Evolutionary conservation across 1,284 basidiomycete species (phyloP).

Genomic region (Leccinum solheimii): DNA sequence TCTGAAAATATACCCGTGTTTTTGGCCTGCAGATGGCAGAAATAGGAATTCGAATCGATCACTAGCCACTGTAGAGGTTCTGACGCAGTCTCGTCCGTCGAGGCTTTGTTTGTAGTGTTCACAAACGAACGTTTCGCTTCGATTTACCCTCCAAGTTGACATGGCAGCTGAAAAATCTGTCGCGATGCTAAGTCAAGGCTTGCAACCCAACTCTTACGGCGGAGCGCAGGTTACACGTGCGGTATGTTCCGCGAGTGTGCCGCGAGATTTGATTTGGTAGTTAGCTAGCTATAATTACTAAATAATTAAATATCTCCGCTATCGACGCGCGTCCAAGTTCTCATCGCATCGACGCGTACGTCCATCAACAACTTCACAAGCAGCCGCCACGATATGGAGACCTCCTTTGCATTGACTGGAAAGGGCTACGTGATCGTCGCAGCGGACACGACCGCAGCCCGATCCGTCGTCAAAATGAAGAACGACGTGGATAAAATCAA

Average conservation of each 20-base stretch:
- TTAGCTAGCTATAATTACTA: slow-evolving; percentile 15
- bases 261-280: neutral
- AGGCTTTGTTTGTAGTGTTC: neutral
- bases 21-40: neutral
- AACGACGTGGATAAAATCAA: slow-evolving; percentile 97
- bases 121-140: neutral
- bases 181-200: neutral
- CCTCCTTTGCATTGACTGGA: slow-evolving; percentile 76
- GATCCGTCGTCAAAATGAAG: slow-evolving; percentile 98
- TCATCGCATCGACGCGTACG: slow-evolving; percentile 24
- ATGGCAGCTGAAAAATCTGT: neutral
- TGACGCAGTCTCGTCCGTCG: too few species aligned
- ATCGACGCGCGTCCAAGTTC: slow-evolving; percentile 32
- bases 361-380: slow-evolving; percentile 3
- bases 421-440: slow-evolving; percentile 92
- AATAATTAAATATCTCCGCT: slow-evolving; percentile 12
- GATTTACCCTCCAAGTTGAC: neutral
- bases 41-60: neutral
- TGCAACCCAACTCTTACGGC: neutral
- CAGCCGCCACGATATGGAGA: slow-evolving; percentile 57
- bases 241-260: neutral
- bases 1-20: neutral
- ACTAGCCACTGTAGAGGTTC: neutral
- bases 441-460: slow-evolving; percentile 85
- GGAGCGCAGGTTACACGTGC: too few species aligned